Evolutionary conservation across 2,329 filamentous ascomycete genomes (phyloP), one percentile per base, ranked within the genome.

Genomic region (Claviceps spartinae): DNA sequence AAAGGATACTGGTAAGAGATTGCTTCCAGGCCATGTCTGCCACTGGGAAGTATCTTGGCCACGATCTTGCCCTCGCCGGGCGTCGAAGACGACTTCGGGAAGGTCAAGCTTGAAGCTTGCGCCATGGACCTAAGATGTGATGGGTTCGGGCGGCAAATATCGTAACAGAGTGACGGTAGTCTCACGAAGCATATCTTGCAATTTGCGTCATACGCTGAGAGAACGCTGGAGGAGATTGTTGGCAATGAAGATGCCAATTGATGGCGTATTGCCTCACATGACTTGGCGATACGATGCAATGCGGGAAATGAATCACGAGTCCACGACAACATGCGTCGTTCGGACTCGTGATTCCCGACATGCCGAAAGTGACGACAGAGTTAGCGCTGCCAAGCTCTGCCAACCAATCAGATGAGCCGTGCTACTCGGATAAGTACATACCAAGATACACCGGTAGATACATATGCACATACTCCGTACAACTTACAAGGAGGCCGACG

Each of bases 1-100:
- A 98, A 76, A 1, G 93, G 93, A 62, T 97, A 98, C 65, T 95
- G 88, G 65, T 94, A 97, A 38, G 83, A 83, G 58, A 95, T 79
- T 36, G 76, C 79, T 55, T 83, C 80, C 34, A 95, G 76, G 46
- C 82, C 81, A 14, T 87, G 87, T 47, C 78, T 78, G 26, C 78
- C 76, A 36, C 83, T 82, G 38, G 90, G 87, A 9, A 90, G 75
- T 5, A 86, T 71, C 20, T 79, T 79, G 53, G 88, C 81, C 50
- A 88, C 75, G 58, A 96, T 85, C 57, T 75, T 77, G 55, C 93
- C 93, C 63, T 87, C 76, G 53, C 93, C 93, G 22, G 90, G 80
- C 50, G 76, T 74, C 24, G 86, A 86, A 41, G 83, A 77, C 30
- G 86, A 86, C 49, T 79, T 73, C 48, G 85, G 81, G 63, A 94